A percentile compares a stretch with the other conserved stretches of the same genome.
phyloP scores from a whole-genome alignment of 495 filamentous ascomycete genomes.

The Penicillium angulare region DNA sequence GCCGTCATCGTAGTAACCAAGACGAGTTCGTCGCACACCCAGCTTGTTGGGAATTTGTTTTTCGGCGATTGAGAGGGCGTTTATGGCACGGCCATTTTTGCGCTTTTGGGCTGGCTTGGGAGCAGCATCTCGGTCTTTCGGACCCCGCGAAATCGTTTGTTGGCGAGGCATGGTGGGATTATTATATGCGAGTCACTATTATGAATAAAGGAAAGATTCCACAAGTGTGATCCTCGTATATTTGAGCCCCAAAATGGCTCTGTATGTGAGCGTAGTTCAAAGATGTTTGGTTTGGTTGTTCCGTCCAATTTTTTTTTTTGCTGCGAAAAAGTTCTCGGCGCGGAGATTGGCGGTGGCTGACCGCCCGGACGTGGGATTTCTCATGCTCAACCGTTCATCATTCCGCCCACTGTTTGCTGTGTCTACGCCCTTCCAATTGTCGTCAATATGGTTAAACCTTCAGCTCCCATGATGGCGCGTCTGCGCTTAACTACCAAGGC shows the following conservation, averaged over 20 bases:
- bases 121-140: slow-evolving; percentile 48
- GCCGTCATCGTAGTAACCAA: slow-evolving; percentile 56
- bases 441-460: slow-evolving; percentile 62
- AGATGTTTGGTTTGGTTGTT: slow-evolving; percentile 11
- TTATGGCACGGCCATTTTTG: slow-evolving; percentile 60
- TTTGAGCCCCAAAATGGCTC: no score
- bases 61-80: slow-evolving; percentile 84
- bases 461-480: slow-evolving; percentile 62
- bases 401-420: background rate
- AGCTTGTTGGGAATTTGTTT: slow-evolving; percentile 51
- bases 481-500: slow-evolving; percentile 87
- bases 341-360: slow-evolving; percentile 32
- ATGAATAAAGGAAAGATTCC: slow-evolving; percentile 6
- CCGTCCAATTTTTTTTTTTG: slow-evolving; percentile 34
- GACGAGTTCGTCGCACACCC: slow-evolving; percentile 54
- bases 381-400: background rate
- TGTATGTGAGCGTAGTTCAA: no score
- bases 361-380: slow-evolving; percentile 22
- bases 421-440: background rate
- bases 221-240: no score
- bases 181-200: slow-evolving; percentile 5
- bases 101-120: slow-evolving; percentile 37
- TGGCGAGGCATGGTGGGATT: slow-evolving; percentile 60
- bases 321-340: slow-evolving; percentile 41
- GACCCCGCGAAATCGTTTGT: slow-evolving; percentile 50